Percentiles rank a stretch among this genome's conserved stretches.
These are phyloP conservation scores for Exobasidium cylindrosporum DNA, from an alignment of 1,284 basidiomycete genomes.

Conservation along the genomic window DNA sequence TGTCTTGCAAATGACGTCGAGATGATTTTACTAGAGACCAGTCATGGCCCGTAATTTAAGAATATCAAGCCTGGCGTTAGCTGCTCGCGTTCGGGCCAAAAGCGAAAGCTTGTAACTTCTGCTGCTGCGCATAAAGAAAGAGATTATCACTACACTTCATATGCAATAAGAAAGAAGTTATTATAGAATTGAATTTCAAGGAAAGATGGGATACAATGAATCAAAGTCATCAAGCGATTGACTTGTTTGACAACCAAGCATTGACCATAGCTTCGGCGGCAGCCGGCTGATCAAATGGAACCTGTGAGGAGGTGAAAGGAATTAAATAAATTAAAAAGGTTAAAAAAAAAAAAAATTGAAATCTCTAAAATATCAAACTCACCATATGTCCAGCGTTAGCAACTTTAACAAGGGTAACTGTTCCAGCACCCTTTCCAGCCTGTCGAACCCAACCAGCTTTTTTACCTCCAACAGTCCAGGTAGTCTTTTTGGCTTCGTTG, in stretches of 20 bases:
- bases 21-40: no score
- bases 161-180: neutral
- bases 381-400: conserved; percentile 48
- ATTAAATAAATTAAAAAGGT: no score
- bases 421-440: conserved; percentile 47
- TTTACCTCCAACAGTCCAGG: conserved; percentile 36
- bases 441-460: conserved; percentile 35
- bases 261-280: conserved; percentile 66
- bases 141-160: neutral
- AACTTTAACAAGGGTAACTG: conserved; percentile 37
- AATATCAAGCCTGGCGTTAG: no score
- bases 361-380: neutral
- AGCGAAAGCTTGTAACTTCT: no score
- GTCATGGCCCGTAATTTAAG: no score
- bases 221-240: conserved; percentile 52
- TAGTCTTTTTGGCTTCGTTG: conserved; percentile 32
- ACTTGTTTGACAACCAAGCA: conserved; percentile 62
- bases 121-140: neutral
- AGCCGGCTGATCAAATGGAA: conserved; percentile 74
- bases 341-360: no score
- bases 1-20: no score
- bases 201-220: conserved; percentile 4
- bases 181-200: neutral
- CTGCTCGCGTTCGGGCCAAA: no score
- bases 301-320: conserved; percentile 1